Evolutionary conservation across 257 asterid genomes (phyloP), one percentile per base, ranked within the genome.

Genomic region (Nicotiana otophora): DNA sequence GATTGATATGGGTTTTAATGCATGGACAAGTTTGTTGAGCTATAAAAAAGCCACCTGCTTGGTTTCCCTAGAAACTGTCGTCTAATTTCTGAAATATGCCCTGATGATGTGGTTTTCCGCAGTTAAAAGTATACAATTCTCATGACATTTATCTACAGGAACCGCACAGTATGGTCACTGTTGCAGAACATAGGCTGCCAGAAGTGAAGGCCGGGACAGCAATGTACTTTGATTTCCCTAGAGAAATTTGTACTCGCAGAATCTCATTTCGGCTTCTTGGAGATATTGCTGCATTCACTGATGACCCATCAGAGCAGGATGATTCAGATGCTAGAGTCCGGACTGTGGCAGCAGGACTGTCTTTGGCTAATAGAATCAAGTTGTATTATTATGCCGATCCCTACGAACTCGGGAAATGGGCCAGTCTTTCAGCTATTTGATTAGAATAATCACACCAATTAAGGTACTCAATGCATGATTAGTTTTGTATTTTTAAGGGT

Each of bases 161-260:
- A 74, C 89, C 95, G 70, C 92, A 96, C 76, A 89, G 87, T 65
- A 89, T 92, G 97, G 93, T 96, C 78, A 87, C 84, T 7, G 81
- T 96, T 48, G 98, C 92, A 4, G 99, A 94, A 86, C 94, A 91
- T 84, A 92, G 98, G 54, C 87, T 96, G 66, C 99, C 99, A 79
- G 98, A 96, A 89, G 97, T 93, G 72, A 96, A 88, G 90, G 86
- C 93, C 14, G 94, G 96, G 77, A 93, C 98, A 11, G 84, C 97
- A 82, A 89, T 96, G 98, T 96, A 96, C 91, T 94, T 94, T 14
- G 98, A 96, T 89, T 96, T 96, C 87, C 97, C 99, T n/a, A 87
- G 95, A 77, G 91, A 88, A 85, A 84, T 93, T 83, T 87, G 55
- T 84, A 82, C 95, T 42, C 97, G 93, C 2, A 93, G 98, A 19